Base-by-base conservation (phyloP, 495 filamentous ascomycete genomes). In the Tuber aestivum region DNA sequence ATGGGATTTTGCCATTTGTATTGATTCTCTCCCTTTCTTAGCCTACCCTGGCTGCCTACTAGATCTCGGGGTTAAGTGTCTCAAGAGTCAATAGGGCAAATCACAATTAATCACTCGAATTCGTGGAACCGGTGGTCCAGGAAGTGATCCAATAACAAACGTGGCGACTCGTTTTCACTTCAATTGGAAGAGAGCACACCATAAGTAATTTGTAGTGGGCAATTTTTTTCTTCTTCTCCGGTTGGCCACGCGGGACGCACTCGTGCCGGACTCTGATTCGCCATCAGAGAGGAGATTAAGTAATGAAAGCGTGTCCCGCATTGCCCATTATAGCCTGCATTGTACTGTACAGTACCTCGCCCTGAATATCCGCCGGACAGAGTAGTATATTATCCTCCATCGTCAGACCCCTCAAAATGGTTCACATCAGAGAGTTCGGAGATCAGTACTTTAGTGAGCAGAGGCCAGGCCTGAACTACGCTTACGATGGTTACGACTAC, bases 341-440 rank as follows among this genome's bases (percentile, higher is more conserved):
- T 12, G 7, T 12, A 61, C 50, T n/a, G n/a, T n/a, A n/a, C n/a
- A n/a, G n/a, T n/a, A n/a, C n/a, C n/a, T n/a, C 50, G 10, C 50
- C 50, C 27, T 32, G 32, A 61, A 61, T 61, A 61, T n/a, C n/a
- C n/a, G 50, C 9, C n/a, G 10, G 27, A 61, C 10, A 16, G 27
- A 32, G n/a, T 7, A 9, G 50, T 16, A 32, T 61, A 32, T 61
- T 61, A 32, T 12, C 50, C n/a, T 32, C 50, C 50, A 61, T 61
- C n/a, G 14, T 61, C n/a, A 32, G 32, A 32, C 50, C 50, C 50
- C 12, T 61, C n/a, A 32, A 32, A 82, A 99, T 99, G 95, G 95
- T 99, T 84, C 92, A 96, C 85, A 92, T 99, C 79, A 91, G 90
- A 79, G 96, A 97, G 86, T 94, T 99, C 83, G 90, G 94, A 77